Conservation (phyloP, 768 basidiomycete species). For the Candolleomyces aberdarensis region DNA sequence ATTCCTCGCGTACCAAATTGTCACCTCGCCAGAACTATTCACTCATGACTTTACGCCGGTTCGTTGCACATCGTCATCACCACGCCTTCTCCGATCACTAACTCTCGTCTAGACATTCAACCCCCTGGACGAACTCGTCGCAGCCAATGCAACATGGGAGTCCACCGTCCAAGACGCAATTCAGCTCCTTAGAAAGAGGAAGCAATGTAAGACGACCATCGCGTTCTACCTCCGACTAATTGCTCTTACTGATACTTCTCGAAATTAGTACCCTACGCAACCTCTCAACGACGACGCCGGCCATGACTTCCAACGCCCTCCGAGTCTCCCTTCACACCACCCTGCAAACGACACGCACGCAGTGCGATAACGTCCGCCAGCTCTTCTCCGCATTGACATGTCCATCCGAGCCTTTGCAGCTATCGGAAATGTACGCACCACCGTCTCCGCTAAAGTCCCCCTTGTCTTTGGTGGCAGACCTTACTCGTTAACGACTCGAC, state of each 20-base stretch:
- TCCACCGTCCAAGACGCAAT: constrained; percentile 69
- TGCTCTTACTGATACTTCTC: no score
- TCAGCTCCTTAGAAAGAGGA: constrained; percentile 64
- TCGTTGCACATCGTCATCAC: constrained; percentile 20
- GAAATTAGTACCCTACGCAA: no score
- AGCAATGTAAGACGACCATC: constrained; percentile 42
- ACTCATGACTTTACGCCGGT: constrained; percentile 53
- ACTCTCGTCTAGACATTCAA: constrained; percentile 53
- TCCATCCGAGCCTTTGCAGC: constrained; percentile 67
- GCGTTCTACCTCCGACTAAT: not conserved
- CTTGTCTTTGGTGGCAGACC: constrained; percentile 32
- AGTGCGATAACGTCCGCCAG: constrained; percentile 80
- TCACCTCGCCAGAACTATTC: constrained; percentile 29
- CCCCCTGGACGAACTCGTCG: constrained; percentile 63
- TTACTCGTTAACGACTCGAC: constrained; percentile 39
- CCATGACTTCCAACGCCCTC: constrained; percentile 40
- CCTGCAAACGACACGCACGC: constrained; percentile 70
- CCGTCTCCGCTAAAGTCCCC: constrained; percentile 49
- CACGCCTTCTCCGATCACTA: constrained; percentile 2
- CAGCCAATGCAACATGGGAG: constrained; percentile 71
- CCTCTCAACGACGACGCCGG: not conserved
- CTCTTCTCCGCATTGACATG: constrained; percentile 75
- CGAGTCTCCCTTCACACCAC: constrained; percentile 72
- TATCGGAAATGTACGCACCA: constrained; percentile 88
- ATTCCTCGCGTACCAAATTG: constrained; percentile 35